Conservation (phyloP, 805 yeast genomes). For the Candida stauntonica region DNA sequence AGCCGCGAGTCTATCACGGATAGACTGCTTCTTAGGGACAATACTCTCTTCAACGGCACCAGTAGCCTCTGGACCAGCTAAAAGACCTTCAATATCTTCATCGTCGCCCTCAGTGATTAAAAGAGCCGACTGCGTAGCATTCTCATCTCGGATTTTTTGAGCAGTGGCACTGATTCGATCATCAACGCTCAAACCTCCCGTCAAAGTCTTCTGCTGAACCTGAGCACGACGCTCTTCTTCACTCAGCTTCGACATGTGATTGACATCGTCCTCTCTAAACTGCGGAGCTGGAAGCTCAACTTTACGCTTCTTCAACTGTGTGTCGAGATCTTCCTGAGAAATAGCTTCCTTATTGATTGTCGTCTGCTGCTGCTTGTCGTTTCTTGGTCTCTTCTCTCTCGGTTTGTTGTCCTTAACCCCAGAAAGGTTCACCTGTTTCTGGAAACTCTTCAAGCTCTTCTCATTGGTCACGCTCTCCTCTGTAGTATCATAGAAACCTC, state of each 20-base stretch:
- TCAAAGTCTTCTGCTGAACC: slow-evolving; percentile 8
- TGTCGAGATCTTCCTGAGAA: slow-evolving; percentile 3
- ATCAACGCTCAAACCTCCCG: slow-evolving; percentile 7
- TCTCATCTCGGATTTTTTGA: slow-evolving; percentile 35
- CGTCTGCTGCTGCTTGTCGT: slow-evolving; percentile 23
- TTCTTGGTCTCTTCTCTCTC: slow-evolving; percentile 29
- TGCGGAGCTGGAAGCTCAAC: slow-evolving; percentile 35
- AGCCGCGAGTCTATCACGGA: slow-evolving; percentile 25
- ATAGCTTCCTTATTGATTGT: slow-evolving; percentile 17
- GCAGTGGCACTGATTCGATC: slow-evolving; percentile 29
- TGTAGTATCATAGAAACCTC: slow-evolving; percentile 63
- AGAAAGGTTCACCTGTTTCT: slow-evolving; percentile 35
- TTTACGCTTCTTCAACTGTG: slow-evolving; percentile 16
- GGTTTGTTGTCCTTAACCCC: slow-evolving; percentile 40
- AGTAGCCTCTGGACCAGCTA: too few relatives aligned
- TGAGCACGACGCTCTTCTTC: slow-evolving; percentile 11
- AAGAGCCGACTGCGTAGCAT: slow-evolving; percentile 33
- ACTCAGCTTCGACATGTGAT: slow-evolving; percentile 14
- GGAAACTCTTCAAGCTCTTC: slow-evolving; percentile 38
- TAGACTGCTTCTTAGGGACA: slow-evolving; percentile 1
- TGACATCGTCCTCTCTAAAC: slow-evolving; percentile 13
- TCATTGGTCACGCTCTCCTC: slow-evolving; percentile 49
- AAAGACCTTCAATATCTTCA: slow-evolving; percentile 7
- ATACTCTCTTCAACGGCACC: not conserved
- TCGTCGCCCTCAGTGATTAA: slow-evolving; percentile 22